Evolutionary conservation across 179 eudicot genomes (phyloP).

Genomic region (Patellifolia procumbens): DNA sequence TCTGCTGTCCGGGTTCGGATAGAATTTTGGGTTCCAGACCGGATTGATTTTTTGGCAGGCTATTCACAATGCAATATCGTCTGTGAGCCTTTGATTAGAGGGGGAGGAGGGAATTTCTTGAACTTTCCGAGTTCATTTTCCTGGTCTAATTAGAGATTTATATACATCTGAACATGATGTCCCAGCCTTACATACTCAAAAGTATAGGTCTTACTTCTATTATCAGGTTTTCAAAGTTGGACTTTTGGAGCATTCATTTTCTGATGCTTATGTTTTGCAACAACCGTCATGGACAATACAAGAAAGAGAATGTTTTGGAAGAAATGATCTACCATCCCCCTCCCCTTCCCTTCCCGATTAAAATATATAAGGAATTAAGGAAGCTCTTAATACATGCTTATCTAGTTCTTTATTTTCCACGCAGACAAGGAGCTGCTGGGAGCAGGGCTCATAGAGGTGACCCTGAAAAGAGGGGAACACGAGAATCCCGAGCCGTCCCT

Average conservation of each 20-base stretch:
- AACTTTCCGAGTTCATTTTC: neutral
- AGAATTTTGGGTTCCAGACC: too few species aligned
- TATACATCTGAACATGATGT: neutral
- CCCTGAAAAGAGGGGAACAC: constrained; percentile 57
- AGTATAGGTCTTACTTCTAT: neutral
- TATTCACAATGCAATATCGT: neutral
- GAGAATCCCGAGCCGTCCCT: constrained; percentile 85
- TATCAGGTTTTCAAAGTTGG: neutral
- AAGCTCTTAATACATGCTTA: constrained; percentile 10
- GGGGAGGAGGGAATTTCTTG: neutral
- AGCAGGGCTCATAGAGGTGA: constrained; percentile 65
- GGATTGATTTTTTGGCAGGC: too few species aligned
- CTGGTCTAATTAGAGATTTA: neutral
- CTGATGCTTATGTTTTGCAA: neutral
- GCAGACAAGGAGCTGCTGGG: constrained; percentile 75
- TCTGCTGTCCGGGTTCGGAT: too few species aligned
- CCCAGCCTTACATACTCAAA: neutral
- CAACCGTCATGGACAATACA: neutral
- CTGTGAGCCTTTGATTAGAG: neutral
- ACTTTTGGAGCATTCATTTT: neutral
- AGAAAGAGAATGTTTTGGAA: neutral
- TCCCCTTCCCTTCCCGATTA: too few species aligned
- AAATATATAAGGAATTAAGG: neutral
- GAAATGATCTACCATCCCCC: neutral
- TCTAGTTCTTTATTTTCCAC: constrained; percentile 8